Conservation (phyloP, 2,329 filamentous ascomycete genomes). For the Trichoderma koningiopsis region DNA sequence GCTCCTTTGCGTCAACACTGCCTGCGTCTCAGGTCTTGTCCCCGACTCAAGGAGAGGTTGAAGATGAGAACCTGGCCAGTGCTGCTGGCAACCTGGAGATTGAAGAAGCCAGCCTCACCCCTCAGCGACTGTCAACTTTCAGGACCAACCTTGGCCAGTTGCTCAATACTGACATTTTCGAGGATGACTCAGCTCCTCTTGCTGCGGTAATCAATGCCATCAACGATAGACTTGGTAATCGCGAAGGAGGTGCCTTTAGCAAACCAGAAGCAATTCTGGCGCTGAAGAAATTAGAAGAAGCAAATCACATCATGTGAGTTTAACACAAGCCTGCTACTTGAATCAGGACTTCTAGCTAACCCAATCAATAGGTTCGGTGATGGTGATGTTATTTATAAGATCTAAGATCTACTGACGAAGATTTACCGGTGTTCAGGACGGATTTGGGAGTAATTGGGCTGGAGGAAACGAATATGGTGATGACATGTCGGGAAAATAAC, state of each 20-base stretch:
- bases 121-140: conserved; percentile 72
- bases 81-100: conserved; percentile 47
- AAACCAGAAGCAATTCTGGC: conserved; percentile 74
- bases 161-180: conserved; percentile 80
- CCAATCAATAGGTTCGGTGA: conserved; percentile 52
- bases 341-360: neutral
- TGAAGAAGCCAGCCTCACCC: conserved; percentile 54
- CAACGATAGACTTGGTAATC: conserved; percentile 66
- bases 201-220: conserved; percentile 75
- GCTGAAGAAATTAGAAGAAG: conserved; percentile 75
- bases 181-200: conserved; percentile 79
- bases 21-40: conserved; percentile 70
- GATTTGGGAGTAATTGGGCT: neutral
- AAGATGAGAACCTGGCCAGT: conserved; percentile 49
- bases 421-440: neutral
- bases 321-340: neutral
- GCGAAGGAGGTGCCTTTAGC: conserved; percentile 63
- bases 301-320: conserved; percentile 86
- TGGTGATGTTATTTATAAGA: conserved; percentile 70
- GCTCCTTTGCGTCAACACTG: conserved; percentile 77
- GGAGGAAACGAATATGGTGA: neutral
- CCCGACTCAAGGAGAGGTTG: conserved; percentile 46
- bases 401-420: conserved; percentile 46
- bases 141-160: conserved; percentile 79
- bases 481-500: neutral